phyloP scores from a whole-genome alignment of 768 basidiomycete species.

The Lentinula detonsa region DNA sequence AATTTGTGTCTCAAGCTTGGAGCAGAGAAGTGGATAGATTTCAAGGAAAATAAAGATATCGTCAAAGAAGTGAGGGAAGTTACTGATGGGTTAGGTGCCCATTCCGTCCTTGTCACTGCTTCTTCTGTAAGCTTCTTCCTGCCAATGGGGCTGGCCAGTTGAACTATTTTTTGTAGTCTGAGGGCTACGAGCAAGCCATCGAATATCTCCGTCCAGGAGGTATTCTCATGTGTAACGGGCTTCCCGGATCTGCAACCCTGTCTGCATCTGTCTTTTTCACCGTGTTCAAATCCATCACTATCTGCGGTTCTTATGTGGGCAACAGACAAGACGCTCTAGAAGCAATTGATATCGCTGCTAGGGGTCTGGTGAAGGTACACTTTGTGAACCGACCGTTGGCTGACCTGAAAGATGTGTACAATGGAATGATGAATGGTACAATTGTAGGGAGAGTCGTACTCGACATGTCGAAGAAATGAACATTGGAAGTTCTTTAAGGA shows the following conservation, averaged over 20 bases:
- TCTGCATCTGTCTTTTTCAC: conserved; percentile 67
- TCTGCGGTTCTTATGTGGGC: conserved; percentile 51
- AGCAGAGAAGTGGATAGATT: conserved; percentile 78
- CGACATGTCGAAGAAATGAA: conserved; percentile 17
- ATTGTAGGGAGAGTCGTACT: conserved; percentile 50
- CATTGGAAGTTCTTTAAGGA: background rate
- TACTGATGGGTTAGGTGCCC: conserved; percentile 65
- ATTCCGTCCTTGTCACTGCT: conserved; percentile 60
- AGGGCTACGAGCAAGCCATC: conserved; percentile 49
- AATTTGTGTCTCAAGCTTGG: conserved; percentile 44
- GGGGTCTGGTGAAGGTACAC: conserved; percentile 62
- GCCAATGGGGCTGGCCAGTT: background rate
- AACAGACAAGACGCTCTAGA: conserved; percentile 83
- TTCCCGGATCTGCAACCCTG: conserved; percentile 59
- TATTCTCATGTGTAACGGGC: conserved; percentile 72
- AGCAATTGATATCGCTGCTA: conserved; percentile 69
- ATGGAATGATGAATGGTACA: conserved; percentile 32
- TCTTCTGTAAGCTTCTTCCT: conserved; percentile 29
- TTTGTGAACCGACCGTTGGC: conserved; percentile 40
- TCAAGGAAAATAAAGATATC: conserved; percentile 54
- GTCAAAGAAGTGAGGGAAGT: conserved; percentile 54
- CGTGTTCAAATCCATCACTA: conserved; percentile 55
- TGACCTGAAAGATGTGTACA: conserved; percentile 43
- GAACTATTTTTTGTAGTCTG: conserved; percentile 16
- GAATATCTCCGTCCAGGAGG: conserved; percentile 74